Evolutionary conservation across 108 stramenopile genomes (phyloP), one percentile per base, ranked within the genome.

Genomic region (Pseudonitzschia pungens): DNA sequence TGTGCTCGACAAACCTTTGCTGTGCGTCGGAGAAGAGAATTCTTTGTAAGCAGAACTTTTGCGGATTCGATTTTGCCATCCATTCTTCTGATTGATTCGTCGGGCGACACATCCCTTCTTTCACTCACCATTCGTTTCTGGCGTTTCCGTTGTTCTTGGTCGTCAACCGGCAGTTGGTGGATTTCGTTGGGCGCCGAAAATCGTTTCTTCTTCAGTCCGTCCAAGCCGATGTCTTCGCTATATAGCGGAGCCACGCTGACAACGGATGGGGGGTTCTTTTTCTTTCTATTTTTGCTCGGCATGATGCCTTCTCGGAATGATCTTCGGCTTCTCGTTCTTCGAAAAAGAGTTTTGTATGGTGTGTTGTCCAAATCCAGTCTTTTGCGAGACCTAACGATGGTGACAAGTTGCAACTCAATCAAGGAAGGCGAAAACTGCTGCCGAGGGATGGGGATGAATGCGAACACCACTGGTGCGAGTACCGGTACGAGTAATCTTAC

Each of bases 61-160:
- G 36, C 2, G 10, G 18, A 48, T 18, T 48, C 18, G 45, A 48
- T 48, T 4, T 36, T 27, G 20, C 4, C 4, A 63, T n/a, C n/a
- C n/a, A n/a, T n/a, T n/a, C n/a, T n/a, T n/a, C n/a, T n/a, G n/a
- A n/a, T n/a, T n/a, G n/a, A n/a, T n/a, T n/a, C n/a, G n/a, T n/a
- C n/a, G n/a, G n/a, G n/a, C n/a, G n/a, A 63, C 10, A 63, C 0
- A 16, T 21, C 14, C 16, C 62, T 16, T 36, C 32, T 5, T 28
- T 42, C 22, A 52, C 70, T 42, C 65, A 77, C 76, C 76, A 77
- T 68, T 70, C 76, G 76, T 32, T 67, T 77, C n/a, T 56, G 52
- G 22, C 76, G 76, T 56, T 62, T 69, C 15, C 45, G 60, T 21
- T 71, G 14, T 57, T 77, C 76, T 33, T 77, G 43, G 14, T 66